Base-by-base conservation (phyloP, 1,139 yeast species). In the Casaregolazyma suthepensis region DNA sequence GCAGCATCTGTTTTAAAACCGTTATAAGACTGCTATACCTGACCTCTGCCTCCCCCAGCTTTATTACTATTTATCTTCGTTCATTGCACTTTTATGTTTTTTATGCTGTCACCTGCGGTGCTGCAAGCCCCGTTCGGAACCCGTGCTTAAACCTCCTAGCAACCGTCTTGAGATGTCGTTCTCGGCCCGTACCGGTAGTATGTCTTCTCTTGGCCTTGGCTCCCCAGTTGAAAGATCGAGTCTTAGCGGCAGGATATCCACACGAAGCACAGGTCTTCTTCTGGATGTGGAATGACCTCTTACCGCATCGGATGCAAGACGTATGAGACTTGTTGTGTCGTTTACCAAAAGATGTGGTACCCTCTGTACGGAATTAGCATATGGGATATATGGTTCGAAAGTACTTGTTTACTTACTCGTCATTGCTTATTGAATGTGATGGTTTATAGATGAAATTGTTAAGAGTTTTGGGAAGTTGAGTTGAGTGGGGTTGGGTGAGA, bases 301-400 rank as follows among this genome's bases (percentile, higher is more conserved):
- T 81, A 73, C 98, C 98, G 83, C 99, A 93, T 87, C 98, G 90
- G 85, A 86, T 89, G 85, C 99, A 94, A 80, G 91, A 83, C 75
- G 95, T 87, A 90, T 93, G 99, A 76, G 98, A 86, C 84, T 94
- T 94, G 94, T 88, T 91, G 90, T 93, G 98, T 80, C 95, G 90
- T 83, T 91, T 93, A 86, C 99, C 98, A 84, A 89, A 86, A 78
- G 97, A 89, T 83, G 98, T 96, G 79, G 99, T 93, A 89, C 99
- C 99, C 91, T 93, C 54, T 52, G 45, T 10, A 51, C 6, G 29
- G 35, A 13, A 51, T 52, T 48, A 48, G 54, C 26, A 42, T 45
- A n/a, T 12, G 42, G 10, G 4, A 12, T 18, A 10, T 20, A 23
- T 35, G 6, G 29, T 37, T 15, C 13, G 13, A 20, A 26, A n/a